Percentiles rank a stretch among this genome's conserved stretches.
Conservation (phyloP, 179 eudicot species). For the Drosera spatulata region DNA sequence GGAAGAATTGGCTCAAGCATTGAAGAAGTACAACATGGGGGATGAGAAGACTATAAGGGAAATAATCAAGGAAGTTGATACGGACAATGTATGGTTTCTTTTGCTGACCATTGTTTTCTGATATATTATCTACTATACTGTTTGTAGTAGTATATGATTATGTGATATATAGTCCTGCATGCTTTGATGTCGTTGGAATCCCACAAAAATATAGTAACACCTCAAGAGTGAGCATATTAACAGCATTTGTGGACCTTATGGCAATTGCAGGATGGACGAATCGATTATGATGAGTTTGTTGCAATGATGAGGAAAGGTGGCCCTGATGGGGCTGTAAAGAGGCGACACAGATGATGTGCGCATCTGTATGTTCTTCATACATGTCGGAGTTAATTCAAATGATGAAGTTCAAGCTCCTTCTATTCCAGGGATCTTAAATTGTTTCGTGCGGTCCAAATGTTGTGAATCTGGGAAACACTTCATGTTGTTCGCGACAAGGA, state of each 20-base stretch:
- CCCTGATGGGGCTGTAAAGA: constrained; percentile 52
- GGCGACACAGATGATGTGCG: constrained; percentile 44
- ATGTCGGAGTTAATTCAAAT: too few relatives aligned
- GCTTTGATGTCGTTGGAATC: too few relatives aligned
- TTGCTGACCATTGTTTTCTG: constrained; percentile 2
- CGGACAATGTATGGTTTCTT: constrained; percentile 56
- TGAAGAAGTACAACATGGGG: constrained; percentile 93
- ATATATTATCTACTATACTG: neutral
- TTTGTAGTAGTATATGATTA: neutral
- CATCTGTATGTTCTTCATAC: too few relatives aligned
- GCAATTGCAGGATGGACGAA: constrained; percentile 68
- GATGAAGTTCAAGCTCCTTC: too few relatives aligned
- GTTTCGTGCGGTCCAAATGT: too few relatives aligned
- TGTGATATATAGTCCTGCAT: too few relatives aligned
- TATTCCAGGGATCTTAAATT: too few relatives aligned
- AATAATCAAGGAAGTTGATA: constrained; percentile 92
- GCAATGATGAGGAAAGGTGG: constrained; percentile 93
- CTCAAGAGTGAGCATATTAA: too few relatives aligned
- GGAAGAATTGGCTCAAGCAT: constrained; percentile 81
- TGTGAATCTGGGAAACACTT: too few relatives aligned
- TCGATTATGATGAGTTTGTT: constrained; percentile 80
- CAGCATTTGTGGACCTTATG: neutral
- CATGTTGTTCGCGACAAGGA: too few relatives aligned
- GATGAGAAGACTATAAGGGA: constrained; percentile 83
- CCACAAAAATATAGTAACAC: too few relatives aligned